A percentile compares a stretch with the other conserved stretches of the same genome.
Evolutionary conservation across 2,329 filamentous ascomycete species (phyloP).

Genomic region (Verticillium klebahnii): DNA sequence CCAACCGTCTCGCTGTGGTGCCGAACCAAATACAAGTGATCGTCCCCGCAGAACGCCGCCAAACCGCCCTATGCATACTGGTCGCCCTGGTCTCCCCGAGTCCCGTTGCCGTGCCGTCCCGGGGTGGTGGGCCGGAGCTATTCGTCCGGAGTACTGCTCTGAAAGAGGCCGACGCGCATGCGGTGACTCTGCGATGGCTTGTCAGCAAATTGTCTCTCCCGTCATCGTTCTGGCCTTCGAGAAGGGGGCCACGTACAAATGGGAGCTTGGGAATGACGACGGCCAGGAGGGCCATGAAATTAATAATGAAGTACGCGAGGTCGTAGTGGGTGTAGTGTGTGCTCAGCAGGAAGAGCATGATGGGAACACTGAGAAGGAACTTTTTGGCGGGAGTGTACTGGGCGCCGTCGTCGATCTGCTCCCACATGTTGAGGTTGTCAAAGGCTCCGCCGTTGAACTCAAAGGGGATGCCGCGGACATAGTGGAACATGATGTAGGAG

Average conservation of each 20-base stretch:
- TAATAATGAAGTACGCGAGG: conserved; percentile 93
- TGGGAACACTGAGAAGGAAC: conserved; percentile 90
- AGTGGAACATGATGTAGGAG: conserved; percentile 99
- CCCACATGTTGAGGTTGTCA: conserved; percentile 99
- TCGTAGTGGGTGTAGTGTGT: conserved; percentile 99
- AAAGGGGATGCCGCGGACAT: conserved; percentile 94
- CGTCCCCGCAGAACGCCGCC: conserved; percentile 1
- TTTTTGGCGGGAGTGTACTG: conserved; percentile 99
- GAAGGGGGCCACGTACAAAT: conserved; percentile 60
- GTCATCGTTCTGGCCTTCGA: background rate
- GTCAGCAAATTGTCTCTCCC: background rate
- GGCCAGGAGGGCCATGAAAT: conserved; percentile 85
- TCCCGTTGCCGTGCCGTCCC: background rate
- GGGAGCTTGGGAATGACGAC: conserved; percentile 97
- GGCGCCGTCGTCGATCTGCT: conserved; percentile 98
- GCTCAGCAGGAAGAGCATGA: conserved; percentile 90
- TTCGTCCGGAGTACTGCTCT: conserved; percentile 58
- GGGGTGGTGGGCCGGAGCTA: conserved; percentile 10
- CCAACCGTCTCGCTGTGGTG: background rate
- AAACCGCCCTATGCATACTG: background rate
- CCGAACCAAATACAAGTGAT: background rate
- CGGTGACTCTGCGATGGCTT: conserved; percentile 60
- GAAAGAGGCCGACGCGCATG: conserved; percentile 72
- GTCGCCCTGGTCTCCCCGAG: background rate
- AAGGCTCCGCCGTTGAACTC: conserved; percentile 98